phyloP scores from a whole-genome alignment of 2,329 filamentous ascomycete genomes.

The Apiospora rasikravindrae region DNA sequence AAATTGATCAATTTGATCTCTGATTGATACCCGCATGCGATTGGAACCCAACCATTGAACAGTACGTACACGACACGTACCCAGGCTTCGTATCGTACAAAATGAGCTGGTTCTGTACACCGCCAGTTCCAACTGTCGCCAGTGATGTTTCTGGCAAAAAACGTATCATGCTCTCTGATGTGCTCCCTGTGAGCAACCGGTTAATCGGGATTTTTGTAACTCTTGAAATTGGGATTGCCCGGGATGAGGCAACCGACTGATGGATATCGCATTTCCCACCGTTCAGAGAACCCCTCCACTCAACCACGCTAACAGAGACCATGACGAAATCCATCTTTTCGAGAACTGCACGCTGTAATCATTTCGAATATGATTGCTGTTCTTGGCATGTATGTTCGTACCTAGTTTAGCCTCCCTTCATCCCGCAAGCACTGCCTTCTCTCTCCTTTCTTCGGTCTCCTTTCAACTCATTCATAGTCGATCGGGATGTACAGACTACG shows the following conservation, averaged over 20 bases:
- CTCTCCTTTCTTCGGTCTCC: not conserved
- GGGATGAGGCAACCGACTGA: not conserved
- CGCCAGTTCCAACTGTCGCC: not conserved
- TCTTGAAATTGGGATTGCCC: conserved; percentile 3
- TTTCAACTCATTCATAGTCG: not conserved
- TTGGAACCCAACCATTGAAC: not conserved
- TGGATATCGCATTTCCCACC: conserved; percentile 10
- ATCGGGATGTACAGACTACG: not conserved
- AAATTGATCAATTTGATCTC: not conserved
- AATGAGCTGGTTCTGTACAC: not conserved
- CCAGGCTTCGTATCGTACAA: not conserved
- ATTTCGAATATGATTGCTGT: not conserved
- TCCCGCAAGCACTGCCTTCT: not conserved
- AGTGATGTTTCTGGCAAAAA: not conserved
- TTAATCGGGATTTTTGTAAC: not conserved
- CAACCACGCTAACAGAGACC: not conserved
- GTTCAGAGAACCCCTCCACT: not conserved
- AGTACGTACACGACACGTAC: not conserved
- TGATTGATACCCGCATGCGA: not conserved
- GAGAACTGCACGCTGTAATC: not conserved
- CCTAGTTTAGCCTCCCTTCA: not conserved
- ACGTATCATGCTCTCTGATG: not conserved
- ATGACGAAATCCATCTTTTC: conserved; percentile 5
- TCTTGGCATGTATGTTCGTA: not conserved
- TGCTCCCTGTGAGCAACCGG: not conserved